A percentile compares a stretch with the other conserved stretches of the same genome.
Evolutionary conservation across 345 rosid species (phyloP).

Genomic region (Brassica carinata): DNA sequence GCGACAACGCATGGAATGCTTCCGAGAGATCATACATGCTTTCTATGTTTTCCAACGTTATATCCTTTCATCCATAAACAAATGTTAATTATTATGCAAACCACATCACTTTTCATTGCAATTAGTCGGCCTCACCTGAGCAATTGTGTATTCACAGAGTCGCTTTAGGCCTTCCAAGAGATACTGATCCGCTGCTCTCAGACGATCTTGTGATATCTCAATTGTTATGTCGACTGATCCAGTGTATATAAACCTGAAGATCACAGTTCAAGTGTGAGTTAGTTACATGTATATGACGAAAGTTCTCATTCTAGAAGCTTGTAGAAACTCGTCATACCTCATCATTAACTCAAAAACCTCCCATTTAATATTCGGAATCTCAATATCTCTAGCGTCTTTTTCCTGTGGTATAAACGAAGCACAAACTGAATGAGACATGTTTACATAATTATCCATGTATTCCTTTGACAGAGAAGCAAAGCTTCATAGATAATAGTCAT

Average conservation of each 20-base stretch:
- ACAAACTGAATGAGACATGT: neutral
- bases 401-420: slow-evolving; percentile 53
- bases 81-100: slow-evolving; percentile 28
- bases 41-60: slow-evolving; percentile 83
- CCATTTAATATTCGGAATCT: slow-evolving; percentile 98
- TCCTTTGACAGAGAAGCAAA: slow-evolving; percentile 9
- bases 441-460: neutral
- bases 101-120: neutral
- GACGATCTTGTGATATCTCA: slow-evolving; percentile 91
- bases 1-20: slow-evolving; percentile 88
- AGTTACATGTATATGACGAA: neutral
- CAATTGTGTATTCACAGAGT: slow-evolving; percentile 92
- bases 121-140: slow-evolving; percentile 66
- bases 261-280: slow-evolving; percentile 8
- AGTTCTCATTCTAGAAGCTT: slow-evolving; percentile 13
- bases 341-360: slow-evolving; percentile 99
- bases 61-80: slow-evolving; percentile 54
- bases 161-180: slow-evolving; percentile 96
- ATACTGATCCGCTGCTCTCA: slow-evolving; percentile 99
- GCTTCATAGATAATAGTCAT: neutral
- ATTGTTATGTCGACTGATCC: slow-evolving; percentile 87
- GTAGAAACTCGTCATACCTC: slow-evolving; percentile 58
- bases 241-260: slow-evolving; percentile 84
- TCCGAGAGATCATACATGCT: slow-evolving; percentile 98
- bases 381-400: slow-evolving; percentile 95